Base-by-base conservation (phyloP, 805 yeast genomes). In the Henningerozyma blattae region DNA sequence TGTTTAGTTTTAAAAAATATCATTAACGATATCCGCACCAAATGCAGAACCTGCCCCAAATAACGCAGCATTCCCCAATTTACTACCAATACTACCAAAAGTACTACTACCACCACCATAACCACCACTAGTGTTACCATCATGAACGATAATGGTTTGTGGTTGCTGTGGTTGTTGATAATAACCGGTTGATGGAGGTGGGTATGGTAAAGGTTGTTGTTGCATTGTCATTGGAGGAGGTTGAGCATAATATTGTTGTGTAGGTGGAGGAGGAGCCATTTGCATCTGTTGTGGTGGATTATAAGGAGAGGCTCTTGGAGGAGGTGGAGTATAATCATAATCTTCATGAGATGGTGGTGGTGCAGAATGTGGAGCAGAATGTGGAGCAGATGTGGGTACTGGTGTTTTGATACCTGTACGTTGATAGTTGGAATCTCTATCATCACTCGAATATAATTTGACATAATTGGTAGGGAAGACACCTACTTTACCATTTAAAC, bases 11-110 rank as follows among this genome's bases (percentile, higher is more conserved):
- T 59, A 76, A 46, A 79, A 75, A 39, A 83, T 78, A 29, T 81
- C 68, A 48, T 80, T 75, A 27, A 87, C 83, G 33, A 89, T 47
- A 48, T 81, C 85, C 28, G 84, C 70, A 50, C 97, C 97, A 35
- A 87, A 65, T 2, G 95, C 78, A 27, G 96, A 94, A 65, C 97
- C 97, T 8, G 94, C 95, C 58, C 96, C 96, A 45, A 85, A 89
- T 31, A 87, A 73, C 24, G 93, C 87, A n/a, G 96, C 93, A 45
- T 85, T 75, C 39, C 94, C 95, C 39, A 87, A 62, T 58, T 83
- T 79, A 42, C 81, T 68, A 18, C 93, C 93, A 44, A 83, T 72
- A 48, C 70, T 77, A 42, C 81, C 68, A 18, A 91, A 93, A 44
- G 82, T 72, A 48, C 70, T 77, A 28, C 41, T 36, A 44, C 27